A percentile compares a stretch with the other conserved stretches of the same genome.
Evolutionary conservation across 2,329 filamentous ascomycete species (phyloP).

Genomic region (Colletotrichum simmondsii): DNA sequence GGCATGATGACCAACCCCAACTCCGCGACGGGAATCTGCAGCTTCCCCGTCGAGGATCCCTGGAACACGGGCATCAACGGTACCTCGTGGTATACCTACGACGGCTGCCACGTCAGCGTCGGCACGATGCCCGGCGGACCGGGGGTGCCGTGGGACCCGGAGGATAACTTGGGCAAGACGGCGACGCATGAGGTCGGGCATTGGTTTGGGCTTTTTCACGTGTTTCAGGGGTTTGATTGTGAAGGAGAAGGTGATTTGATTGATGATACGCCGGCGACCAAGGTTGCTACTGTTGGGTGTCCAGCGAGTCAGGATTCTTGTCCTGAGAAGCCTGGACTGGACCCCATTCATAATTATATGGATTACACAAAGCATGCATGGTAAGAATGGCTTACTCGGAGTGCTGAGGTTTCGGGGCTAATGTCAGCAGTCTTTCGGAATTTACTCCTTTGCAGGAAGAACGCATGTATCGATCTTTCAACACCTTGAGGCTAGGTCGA

Average conservation of each 20-base stretch:
- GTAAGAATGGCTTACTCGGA: neutral
- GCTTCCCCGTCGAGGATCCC: constrained; percentile 46
- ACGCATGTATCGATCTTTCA: constrained; percentile 24
- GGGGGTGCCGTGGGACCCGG: constrained; percentile 30
- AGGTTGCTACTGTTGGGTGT: constrained; percentile 42
- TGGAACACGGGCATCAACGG: constrained; percentile 29
- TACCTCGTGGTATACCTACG: constrained; percentile 24
- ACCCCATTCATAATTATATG: constrained; percentile 44
- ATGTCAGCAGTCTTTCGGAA: neutral
- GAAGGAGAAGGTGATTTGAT: constrained; percentile 45
- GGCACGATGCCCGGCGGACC: constrained; percentile 35
- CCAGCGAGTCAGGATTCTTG: constrained; percentile 43
- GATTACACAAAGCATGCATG: constrained; percentile 39
- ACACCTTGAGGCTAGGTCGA: neutral
- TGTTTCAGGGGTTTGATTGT: constrained; percentile 50
- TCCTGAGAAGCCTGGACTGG: constrained; percentile 37
- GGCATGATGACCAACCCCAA: constrained; percentile 29
- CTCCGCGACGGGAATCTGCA: constrained; percentile 50
- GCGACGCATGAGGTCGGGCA: constrained; percentile 53
- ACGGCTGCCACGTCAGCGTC: constrained; percentile 35
- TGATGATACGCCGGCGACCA: constrained; percentile 45
- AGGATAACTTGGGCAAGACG: constrained; percentile 38
- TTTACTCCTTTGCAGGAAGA: constrained; percentile 25
- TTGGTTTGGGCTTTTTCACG: constrained; percentile 56
- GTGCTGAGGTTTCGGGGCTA: neutral